Percentiles rank a stretch among this genome's conserved stretches.
Conservation (phyloP, 768 basidiomycete species). For the Gymnopilus dilepis region DNA sequence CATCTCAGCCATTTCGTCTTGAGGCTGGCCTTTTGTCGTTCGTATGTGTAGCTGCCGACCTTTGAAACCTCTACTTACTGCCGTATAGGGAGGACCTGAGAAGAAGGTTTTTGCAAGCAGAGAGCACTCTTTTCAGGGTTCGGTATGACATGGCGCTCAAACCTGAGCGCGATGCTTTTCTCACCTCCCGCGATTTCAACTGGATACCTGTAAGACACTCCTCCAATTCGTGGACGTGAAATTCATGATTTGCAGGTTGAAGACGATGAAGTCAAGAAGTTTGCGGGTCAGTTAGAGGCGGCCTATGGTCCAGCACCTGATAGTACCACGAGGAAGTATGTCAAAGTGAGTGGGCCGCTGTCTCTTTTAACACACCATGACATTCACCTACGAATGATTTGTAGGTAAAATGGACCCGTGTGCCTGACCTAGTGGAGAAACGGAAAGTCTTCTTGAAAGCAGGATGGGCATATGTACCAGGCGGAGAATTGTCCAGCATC, state of each 20-base stretch:
- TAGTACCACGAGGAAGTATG: constrained; percentile 61
- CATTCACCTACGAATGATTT: neutral
- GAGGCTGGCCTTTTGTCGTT: constrained; percentile 92
- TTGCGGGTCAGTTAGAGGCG: constrained; percentile 49
- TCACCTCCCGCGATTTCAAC: constrained; percentile 66
- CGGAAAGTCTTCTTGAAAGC: constrained; percentile 76
- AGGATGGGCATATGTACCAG: constrained; percentile 91
- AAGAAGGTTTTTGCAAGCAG: constrained; percentile 87
- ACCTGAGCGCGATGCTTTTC: constrained; percentile 67
- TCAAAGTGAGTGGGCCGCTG: constrained; percentile 57
- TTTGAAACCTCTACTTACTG: constrained; percentile 1
- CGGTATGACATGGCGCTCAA: constrained; percentile 72
- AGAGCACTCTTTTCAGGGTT: constrained; percentile 81
- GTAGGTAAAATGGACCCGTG: constrained; percentile 95
- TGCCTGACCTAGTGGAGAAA: constrained; percentile 88
- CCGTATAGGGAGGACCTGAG: constrained; percentile 82
- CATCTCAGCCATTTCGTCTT: constrained; percentile 94
- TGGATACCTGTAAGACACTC: constrained; percentile 58
- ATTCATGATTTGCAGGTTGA: constrained; percentile 51
- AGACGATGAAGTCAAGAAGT: constrained; percentile 55
- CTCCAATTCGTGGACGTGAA: neutral
- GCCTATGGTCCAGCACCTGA: constrained; percentile 44
- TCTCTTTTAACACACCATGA: too few species aligned
- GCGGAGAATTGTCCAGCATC: constrained; percentile 78
- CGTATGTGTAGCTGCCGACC: constrained; percentile 59